These are phyloP conservation scores for Fagus crenata DNA, from an alignment of 306 rosid genomes.

Conservation along the genomic window DNA sequence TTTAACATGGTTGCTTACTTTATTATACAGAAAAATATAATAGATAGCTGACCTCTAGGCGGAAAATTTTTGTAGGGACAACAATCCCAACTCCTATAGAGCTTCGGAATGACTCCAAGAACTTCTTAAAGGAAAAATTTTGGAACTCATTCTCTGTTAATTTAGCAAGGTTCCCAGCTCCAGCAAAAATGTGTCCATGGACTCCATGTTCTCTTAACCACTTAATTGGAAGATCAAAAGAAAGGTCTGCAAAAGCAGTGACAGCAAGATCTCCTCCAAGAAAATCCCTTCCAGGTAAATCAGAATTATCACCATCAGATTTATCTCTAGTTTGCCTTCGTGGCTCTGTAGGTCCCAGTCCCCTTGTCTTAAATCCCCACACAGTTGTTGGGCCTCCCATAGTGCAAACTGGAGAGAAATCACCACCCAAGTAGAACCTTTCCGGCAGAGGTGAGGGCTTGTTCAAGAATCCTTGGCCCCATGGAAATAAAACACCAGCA, in stretches of 20 bases:
- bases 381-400: constrained; percentile 80
- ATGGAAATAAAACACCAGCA: constrained; percentile 75
- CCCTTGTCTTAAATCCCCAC: constrained; percentile 91
- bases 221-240: constrained; percentile 81
- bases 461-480: constrained; percentile 80
- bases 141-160: constrained; percentile 75
- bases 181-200: constrained; percentile 92
- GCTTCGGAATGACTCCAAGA: constrained; percentile 72
- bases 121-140: constrained; percentile 59
- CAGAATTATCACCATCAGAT: constrained; percentile 43
- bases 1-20: background rate
- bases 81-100: constrained; percentile 92
- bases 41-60: constrained; percentile 76
- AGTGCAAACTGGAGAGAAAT: constrained; percentile 90
- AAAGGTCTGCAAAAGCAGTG: constrained; percentile 89
- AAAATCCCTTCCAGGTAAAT: constrained; percentile 59
- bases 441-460: constrained; percentile 89
- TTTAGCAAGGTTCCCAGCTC: constrained; percentile 84
- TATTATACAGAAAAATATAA: constrained; percentile 15
- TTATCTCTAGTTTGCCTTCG: constrained; percentile 54
- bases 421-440: constrained; percentile 94
- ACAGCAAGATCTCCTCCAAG: constrained; percentile 97
- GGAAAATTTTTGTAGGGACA: constrained; percentile 78
- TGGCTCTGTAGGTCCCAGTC: constrained; percentile 85
- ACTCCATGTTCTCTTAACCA: constrained; percentile 90